Evolutionary conservation across 1,284 basidiomycete species (phyloP).

Genomic region (Moesziomyces aphidis): DNA sequence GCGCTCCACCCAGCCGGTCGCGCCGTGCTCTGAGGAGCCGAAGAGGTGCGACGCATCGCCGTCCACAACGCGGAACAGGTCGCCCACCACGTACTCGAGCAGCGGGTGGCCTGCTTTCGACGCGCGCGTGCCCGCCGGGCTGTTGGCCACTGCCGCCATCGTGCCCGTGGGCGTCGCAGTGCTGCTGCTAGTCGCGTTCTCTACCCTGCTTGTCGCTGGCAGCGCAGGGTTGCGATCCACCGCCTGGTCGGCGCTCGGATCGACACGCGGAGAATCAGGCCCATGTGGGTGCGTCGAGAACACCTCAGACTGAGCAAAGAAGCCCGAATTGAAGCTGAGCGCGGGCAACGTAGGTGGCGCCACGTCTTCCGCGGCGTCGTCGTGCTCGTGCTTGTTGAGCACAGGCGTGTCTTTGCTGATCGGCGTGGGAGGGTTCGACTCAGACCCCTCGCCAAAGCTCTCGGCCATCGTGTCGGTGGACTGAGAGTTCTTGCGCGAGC

Average conservation of each 20-base stretch:
- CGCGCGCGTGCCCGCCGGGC: constrained; percentile 7
- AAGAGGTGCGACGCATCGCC: constrained; percentile 32
- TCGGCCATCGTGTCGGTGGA: constrained; percentile 30
- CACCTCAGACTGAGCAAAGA: constrained; percentile 39
- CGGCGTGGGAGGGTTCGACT: constrained; percentile 42
- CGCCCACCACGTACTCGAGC: constrained; percentile 46
- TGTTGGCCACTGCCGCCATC: constrained; percentile 45
- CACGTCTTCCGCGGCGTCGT: background rate
- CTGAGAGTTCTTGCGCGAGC: constrained; percentile 33
- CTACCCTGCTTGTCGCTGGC: background rate
- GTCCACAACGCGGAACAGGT: constrained; percentile 43
- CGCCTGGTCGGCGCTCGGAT: background rate
- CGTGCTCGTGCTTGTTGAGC: constrained; percentile 2
- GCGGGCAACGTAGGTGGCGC: constrained; percentile 30
- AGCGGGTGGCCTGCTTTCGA: constrained; percentile 35
- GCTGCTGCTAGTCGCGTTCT: background rate
- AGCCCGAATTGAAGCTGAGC: constrained; percentile 45
- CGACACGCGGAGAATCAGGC: constrained; percentile 1
- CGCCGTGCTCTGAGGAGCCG: constrained; percentile 38
- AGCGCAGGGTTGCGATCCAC: background rate
- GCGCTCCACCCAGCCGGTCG: constrained; percentile 48
- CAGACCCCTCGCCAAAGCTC: constrained; percentile 12
- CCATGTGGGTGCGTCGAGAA: constrained; percentile 18
- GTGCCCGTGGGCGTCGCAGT: constrained; percentile 5
- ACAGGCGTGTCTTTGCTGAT: constrained; percentile 47